Conservation (phyloP, 257 asterid genomes). For the Lycium barbarum region DNA sequence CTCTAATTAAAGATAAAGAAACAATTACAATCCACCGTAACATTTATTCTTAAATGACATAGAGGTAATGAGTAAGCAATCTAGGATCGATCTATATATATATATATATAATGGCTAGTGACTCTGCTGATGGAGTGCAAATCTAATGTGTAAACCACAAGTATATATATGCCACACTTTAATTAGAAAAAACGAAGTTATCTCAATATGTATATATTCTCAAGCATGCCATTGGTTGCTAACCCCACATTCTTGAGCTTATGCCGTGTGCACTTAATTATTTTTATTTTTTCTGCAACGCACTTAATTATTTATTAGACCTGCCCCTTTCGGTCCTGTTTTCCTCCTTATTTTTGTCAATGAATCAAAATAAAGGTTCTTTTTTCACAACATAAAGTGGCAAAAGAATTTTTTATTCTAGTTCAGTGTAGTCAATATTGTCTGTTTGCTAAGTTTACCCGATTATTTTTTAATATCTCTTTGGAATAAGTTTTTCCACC, state of each 20-base stretch:
- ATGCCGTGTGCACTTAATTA: not conserved
- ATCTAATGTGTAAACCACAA: slow-evolving; percentile 32
- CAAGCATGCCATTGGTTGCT: not conserved
- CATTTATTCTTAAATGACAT: not conserved
- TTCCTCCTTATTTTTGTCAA: not conserved
- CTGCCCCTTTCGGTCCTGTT: slow-evolving; percentile 12
- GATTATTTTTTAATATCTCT: not conserved
- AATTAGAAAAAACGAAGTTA: not conserved
- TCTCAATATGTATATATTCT: not conserved
- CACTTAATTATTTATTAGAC: not conserved
- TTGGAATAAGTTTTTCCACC: not conserved
- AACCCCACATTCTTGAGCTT: not conserved
- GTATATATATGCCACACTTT: not conserved
- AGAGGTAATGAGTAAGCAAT: not conserved
- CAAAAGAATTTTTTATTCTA: not conserved
- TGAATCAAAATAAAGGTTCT: not conserved
- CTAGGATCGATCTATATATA: slow-evolving; percentile 9
- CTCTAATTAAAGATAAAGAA: no score
- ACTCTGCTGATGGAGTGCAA: slow-evolving; percentile 27
- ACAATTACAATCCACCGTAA: no score
- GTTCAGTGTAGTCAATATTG: not conserved
- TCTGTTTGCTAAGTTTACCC: not conserved
- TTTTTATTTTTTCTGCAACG: not conserved
- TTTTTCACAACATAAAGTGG: not conserved
- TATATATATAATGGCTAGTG: slow-evolving; percentile 24